phyloP scores from a whole-genome alignment of 768 basidiomycete genomes.

The Galerina marginata region DNA sequence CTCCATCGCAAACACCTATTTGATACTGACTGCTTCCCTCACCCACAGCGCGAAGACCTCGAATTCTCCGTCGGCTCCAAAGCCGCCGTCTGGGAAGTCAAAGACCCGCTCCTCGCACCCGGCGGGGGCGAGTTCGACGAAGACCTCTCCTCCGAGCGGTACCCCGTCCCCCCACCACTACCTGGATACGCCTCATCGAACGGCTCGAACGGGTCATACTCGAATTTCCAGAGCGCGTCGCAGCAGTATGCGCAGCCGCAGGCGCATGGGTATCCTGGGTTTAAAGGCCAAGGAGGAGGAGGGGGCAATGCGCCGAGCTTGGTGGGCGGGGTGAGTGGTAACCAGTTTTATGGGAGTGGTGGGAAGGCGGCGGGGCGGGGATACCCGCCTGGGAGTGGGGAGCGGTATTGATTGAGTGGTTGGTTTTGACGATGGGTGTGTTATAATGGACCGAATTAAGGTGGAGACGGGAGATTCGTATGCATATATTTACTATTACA shows the following conservation, averaged over 20 bases:
- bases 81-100: slow-evolving; percentile 96
- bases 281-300: slow-evolving; percentile 4
- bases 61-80: slow-evolving; percentile 99
- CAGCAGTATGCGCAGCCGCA: slow-evolving; percentile 4
- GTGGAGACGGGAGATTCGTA: background rate
- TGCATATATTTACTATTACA: slow-evolving; percentile 15
- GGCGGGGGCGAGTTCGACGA: slow-evolving; percentile 51
- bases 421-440: background rate
- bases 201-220: slow-evolving; percentile 14
- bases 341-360: slow-evolving; percentile 20
- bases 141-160: slow-evolving; percentile 40
- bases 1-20: background rate
- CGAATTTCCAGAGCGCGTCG: slow-evolving; percentile 13
- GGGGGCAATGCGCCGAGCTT: slow-evolving; percentile 21
- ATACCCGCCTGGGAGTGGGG: slow-evolving; percentile 25
- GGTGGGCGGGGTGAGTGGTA: slow-evolving; percentile 27
- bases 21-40: background rate
- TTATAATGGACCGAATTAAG: background rate
- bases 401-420: slow-evolving; percentile 21
- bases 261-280: slow-evolving; percentile 8
- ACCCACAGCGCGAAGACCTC: slow-evolving; percentile 83
- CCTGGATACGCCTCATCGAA: slow-evolving; percentile 20
- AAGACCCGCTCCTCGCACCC: slow-evolving; percentile 83
- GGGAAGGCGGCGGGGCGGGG: slow-evolving; percentile 17
- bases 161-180: slow-evolving; percentile 25